Evolutionary conservation across 2,329 filamentous ascomycete genomes (phyloP).

Genomic region (Talaromyces sp.): DNA sequence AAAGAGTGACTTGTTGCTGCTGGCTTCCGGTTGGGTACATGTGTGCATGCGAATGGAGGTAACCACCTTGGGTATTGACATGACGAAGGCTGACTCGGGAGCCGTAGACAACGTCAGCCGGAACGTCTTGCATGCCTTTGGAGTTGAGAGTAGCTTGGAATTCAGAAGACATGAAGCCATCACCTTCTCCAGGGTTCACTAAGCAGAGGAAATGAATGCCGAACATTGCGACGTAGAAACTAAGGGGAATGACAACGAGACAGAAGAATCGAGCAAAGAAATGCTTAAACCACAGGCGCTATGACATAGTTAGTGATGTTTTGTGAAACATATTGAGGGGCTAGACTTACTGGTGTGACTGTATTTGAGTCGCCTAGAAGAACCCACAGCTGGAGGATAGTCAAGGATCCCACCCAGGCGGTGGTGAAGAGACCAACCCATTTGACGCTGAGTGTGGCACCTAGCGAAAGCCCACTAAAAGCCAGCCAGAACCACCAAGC

Average conservation of each 20-base stretch:
- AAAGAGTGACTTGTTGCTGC: conserved; percentile 97
- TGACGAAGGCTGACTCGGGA: conserved; percentile 84
- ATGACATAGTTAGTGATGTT: conserved; percentile 24
- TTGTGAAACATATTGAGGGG: neutral
- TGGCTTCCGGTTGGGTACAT: conserved; percentile 98
- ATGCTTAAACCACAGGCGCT: conserved; percentile 87
- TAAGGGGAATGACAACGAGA: conserved; percentile 79
- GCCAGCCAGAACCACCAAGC: conserved; percentile 98
- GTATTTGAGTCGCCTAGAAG: conserved; percentile 84
- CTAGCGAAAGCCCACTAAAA: conserved; percentile 80
- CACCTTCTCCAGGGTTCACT: conserved; percentile 90
- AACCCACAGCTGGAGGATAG: conserved; percentile 89
- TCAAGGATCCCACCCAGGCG: conserved; percentile 92
- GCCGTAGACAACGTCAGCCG: conserved; percentile 85
- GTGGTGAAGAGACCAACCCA: conserved; percentile 99
- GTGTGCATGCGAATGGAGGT: conserved; percentile 91
- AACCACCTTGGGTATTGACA: conserved; percentile 95
- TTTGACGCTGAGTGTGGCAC: conserved; percentile 91
- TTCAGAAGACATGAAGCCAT: conserved; percentile 99
- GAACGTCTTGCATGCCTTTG: conserved; percentile 93
- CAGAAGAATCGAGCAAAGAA: conserved; percentile 88
- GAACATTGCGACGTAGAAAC: conserved; percentile 96
- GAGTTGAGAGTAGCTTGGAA: conserved; percentile 97
- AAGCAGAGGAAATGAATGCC: conserved; percentile 93
- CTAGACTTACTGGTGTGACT: conserved; percentile 65